Evolutionary conservation across 805 yeast genomes (phyloP).

Genomic region (Metschnikowia chrysomelidarum): DNA sequence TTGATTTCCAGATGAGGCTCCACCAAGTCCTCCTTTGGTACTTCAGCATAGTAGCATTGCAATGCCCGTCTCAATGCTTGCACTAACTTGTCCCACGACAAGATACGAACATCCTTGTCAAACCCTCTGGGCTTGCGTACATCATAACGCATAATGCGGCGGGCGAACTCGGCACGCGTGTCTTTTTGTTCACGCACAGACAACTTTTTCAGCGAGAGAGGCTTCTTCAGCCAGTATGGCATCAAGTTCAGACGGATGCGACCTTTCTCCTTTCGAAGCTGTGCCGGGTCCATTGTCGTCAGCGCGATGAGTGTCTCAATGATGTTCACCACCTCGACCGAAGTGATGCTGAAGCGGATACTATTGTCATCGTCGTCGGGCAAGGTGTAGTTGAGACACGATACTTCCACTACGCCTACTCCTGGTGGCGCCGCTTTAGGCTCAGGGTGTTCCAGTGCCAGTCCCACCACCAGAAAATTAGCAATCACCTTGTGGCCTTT

Average conservation of each 20-base stretch:
- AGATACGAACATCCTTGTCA: conserved; percentile 63
- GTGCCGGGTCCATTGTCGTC: conserved; percentile 43
- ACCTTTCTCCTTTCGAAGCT: conserved; percentile 62
- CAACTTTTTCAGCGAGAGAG: conserved; percentile 47
- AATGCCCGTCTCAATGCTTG: conserved; percentile 63
- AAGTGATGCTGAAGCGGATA: conserved; percentile 51
- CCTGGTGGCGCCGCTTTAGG: conserved; percentile 38
- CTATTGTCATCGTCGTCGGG: conserved; percentile 25
- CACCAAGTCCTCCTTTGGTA: conserved; percentile 32
- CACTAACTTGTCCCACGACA: conserved; percentile 57
- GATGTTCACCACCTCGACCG: conserved; percentile 65
- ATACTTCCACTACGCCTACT: conserved; percentile 55
- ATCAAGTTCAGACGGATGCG: conserved; percentile 63
- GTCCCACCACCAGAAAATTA: conserved; percentile 47
- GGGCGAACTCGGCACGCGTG: conserved; percentile 47
- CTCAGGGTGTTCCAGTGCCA: conserved; percentile 47
- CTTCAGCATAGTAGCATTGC: conserved; percentile 62
- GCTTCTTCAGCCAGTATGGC: conserved; percentile 64
- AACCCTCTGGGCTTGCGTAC: conserved; percentile 64
- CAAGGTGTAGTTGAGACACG: conserved; percentile 50
- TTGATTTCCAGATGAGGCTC: not conserved
- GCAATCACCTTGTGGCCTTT: conserved; percentile 46
- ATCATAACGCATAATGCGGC: conserved; percentile 63
- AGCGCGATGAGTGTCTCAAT: conserved; percentile 60
- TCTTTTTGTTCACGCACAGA: conserved; percentile 14